Percentiles rank a stretch among this genome's conserved stretches.
Conservation (phyloP, 2,329 filamentous ascomycete species). For the Metarhizium album region DNA sequence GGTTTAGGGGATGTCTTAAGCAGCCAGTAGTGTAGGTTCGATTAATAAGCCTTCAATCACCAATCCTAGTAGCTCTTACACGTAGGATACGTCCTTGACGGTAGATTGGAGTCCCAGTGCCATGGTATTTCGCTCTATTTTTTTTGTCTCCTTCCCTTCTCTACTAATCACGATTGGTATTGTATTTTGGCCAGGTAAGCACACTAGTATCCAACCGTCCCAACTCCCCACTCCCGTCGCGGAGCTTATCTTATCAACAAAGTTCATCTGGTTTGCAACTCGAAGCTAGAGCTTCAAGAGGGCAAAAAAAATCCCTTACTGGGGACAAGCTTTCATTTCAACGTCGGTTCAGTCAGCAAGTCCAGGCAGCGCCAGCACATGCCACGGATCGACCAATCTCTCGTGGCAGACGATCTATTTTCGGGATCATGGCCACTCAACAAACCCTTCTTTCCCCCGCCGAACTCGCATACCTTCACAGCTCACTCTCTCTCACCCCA, state of each 20-base stretch:
- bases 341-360: neutral
- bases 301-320: constrained; percentile 18
- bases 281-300: constrained; percentile 7
- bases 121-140: too few relatives aligned
- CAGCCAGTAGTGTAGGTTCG: neutral
- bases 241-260: constrained; percentile 17
- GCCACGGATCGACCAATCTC: neutral
- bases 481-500: constrained; percentile 67
- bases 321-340: constrained; percentile 3
- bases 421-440: constrained; percentile 47
- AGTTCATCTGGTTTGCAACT: neutral
- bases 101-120: too few relatives aligned
- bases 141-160: too few relatives aligned
- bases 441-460: constrained; percentile 79
- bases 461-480: constrained; percentile 91
- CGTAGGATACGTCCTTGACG: too few relatives aligned
- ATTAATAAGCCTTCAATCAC: neutral
- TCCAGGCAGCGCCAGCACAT: neutral
- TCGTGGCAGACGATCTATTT: neutral
- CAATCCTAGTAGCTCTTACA: too few relatives aligned
- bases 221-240: constrained; percentile 12
- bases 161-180: too few relatives aligned
- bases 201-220: neutral
- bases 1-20: neutral
- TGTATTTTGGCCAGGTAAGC: too few relatives aligned